Percentiles rank a stretch among this genome's conserved stretches.
These are phyloP conservation scores for Taphrina sp. DNA, from an alignment of 1,139 yeast species.

Conservation along the genomic window DNA sequence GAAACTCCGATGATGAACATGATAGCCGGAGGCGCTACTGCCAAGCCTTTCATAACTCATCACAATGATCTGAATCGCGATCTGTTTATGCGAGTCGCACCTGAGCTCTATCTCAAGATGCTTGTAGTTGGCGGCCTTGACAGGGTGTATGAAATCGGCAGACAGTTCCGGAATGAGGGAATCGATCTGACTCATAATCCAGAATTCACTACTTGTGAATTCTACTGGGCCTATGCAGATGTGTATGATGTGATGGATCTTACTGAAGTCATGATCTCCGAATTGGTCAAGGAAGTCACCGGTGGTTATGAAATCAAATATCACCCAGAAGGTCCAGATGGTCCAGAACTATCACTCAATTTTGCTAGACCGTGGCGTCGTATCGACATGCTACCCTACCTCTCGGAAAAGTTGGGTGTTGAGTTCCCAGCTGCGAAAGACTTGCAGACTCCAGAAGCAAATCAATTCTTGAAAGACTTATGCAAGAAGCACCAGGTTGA, in stretches of 20 bases:
- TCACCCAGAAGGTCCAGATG: slow-evolving; percentile 82
- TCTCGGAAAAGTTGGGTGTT: slow-evolving; percentile 80
- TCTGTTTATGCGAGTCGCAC: slow-evolving; percentile 97
- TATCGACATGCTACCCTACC: slow-evolving; percentile 92
- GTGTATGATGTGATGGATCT: slow-evolving; percentile 94
- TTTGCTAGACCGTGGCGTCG: slow-evolving; percentile 98
- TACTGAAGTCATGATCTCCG: slow-evolving; percentile 90
- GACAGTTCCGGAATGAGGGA: slow-evolving; percentile 99
- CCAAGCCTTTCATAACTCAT: slow-evolving; percentile 95
- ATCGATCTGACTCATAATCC: slow-evolving; percentile 98
- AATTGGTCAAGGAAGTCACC: slow-evolving; percentile 93
- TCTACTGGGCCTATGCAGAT: slow-evolving; percentile 92
- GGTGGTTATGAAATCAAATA: slow-evolving; percentile 81
- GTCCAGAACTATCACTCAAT: slow-evolving; percentile 74
- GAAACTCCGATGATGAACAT: slow-evolving; percentile 99
- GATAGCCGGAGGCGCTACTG: slow-evolving; percentile 99
- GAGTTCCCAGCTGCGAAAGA: slow-evolving; percentile 95
- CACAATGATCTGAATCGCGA: slow-evolving; percentile 96
- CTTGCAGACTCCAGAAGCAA: slow-evolving; percentile 91
- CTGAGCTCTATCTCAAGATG: slow-evolving; percentile 93
- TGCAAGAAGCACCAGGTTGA: slow-evolving; percentile 79
- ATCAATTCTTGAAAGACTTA: slow-evolving; percentile 78
- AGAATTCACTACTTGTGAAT: slow-evolving; percentile 96
- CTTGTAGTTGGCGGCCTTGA: slow-evolving; percentile 98
- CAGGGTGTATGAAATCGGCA: slow-evolving; percentile 97